Evolutionary conservation across 495 filamentous ascomycete genomes (phyloP), one percentile per base, ranked within the genome.

Genomic region (Thozetella sp.): DNA sequence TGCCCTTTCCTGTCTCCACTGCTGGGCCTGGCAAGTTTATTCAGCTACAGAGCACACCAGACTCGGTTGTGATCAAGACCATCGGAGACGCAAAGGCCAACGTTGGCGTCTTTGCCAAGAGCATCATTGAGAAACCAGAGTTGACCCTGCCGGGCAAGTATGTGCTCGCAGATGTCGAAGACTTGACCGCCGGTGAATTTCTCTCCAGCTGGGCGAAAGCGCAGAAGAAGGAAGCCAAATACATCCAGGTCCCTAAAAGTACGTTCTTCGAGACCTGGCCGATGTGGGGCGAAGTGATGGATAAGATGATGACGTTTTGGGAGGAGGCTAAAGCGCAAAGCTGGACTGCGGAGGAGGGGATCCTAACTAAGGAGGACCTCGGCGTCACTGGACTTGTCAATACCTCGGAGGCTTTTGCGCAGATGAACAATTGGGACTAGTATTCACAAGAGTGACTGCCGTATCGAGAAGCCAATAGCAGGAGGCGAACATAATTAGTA

Each of bases 301-400:
- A 37, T 17, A 37, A 37, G 37, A 60, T 60, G 58, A 54, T 51
- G 58, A 51, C 43, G 53, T 61, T 50, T 46, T 61, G 58, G 58
- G 58, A 46, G 10, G 58, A 55, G 43, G 46, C 20, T 13, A 50
- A 30, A 22, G 54, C 54, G n/a, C 51, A 57, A 54, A 52, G 43
- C 22, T 61, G 53, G 58, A 55, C 52, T n/a, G 23, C 17, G 2
- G 52, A 52, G 24, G 58, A 61, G 37, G 40, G n/a, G 25, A 54
- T 61, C 19, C 40, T 61, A 10, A 61, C 53, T 15, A 57, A 51
- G 13, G 43, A 56, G 1, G 58, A 61, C 17, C 40, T 61, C 19
- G 58, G 54, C 24, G 53, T 61, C 9, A 37, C 30, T 48, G 58
- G 43, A 12, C 24, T 61, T 17, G 51, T 27, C n/a, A 57, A 26